phyloP scores from a whole-genome alignment of 1,139 yeast species.

The Nakaseomyces sp. region DNA sequence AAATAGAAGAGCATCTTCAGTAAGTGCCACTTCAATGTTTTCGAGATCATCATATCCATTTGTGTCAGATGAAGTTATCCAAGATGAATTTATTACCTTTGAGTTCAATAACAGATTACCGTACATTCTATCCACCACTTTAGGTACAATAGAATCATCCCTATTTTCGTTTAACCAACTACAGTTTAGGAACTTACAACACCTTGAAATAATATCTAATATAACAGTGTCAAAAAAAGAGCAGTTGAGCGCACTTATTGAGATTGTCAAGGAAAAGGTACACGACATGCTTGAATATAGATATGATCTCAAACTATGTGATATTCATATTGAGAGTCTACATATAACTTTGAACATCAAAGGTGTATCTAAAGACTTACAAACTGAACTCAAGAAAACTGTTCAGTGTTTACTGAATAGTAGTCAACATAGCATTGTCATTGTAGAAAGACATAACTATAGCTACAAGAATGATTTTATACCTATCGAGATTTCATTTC shows the following conservation, averaged over 20 bases:
- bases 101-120: slow-evolving; percentile 10
- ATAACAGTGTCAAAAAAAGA: background rate
- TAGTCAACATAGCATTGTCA: background rate
- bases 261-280: slow-evolving; percentile 3
- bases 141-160: slow-evolving; percentile 13
- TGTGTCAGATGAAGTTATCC: slow-evolving; percentile 9
- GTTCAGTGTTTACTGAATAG: background rate
- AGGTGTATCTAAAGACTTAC: background rate
- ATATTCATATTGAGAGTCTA: slow-evolving; percentile 12
- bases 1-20: slow-evolving; percentile 14
- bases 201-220: slow-evolving; percentile 10
- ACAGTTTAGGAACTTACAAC: slow-evolving; percentile 7
- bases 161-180: slow-evolving; percentile 11
- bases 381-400: background rate
- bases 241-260: background rate
- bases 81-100: slow-evolving; percentile 12
- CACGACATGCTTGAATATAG: slow-evolving; percentile 13
- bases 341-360: slow-evolving; percentile 11
- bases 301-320: slow-evolving; percentile 11
- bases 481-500: background rate
- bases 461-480: background rate
- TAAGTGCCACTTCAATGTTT: slow-evolving; percentile 6
- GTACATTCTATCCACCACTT: slow-evolving; percentile 11
- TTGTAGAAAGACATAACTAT: background rate
- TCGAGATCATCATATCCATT: slow-evolving; percentile 7